Evolutionary conservation across 352 stramenopile species (phyloP).

Genomic region (Pythium volutum): DNA sequence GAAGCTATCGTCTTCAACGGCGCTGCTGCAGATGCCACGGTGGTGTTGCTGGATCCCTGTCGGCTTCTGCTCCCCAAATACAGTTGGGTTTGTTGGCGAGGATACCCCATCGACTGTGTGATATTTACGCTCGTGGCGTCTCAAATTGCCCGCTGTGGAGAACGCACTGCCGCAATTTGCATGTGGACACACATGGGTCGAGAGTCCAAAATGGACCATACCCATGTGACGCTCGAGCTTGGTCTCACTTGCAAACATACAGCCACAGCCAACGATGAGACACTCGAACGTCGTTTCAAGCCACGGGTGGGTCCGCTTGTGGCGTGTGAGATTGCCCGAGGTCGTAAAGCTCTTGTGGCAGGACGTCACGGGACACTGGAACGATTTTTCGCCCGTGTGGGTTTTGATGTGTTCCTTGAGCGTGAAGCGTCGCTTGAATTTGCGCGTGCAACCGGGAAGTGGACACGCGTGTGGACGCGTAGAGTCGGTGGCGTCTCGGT

Average conservation of each 20-base stretch:
- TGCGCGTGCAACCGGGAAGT: conserved; percentile 37
- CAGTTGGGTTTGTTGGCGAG: too few species aligned
- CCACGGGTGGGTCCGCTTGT: conserved; percentile 43
- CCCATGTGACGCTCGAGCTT: conserved; percentile 62
- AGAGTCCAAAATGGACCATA: conserved; percentile 69
- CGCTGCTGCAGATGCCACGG: too few species aligned
- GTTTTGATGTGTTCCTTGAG: conserved; percentile 76
- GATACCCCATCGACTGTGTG: not conserved
- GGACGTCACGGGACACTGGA: conserved; percentile 23
- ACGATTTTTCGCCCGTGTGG: conserved; percentile 67
- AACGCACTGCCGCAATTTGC: conserved; percentile 41
- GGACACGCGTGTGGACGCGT: conserved; percentile 32
- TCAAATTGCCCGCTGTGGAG: conserved; percentile 33
- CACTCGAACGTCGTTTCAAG: conserved; percentile 23
- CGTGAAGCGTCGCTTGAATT: conserved; percentile 70
- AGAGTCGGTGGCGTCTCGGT: not conserved
- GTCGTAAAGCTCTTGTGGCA: conserved; percentile 75
- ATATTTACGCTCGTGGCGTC: conserved; percentile 12
- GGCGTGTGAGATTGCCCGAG: conserved; percentile 67
- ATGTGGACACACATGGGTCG: conserved; percentile 33
- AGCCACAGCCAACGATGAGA: conserved; percentile 27
- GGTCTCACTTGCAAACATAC: conserved; percentile 58
- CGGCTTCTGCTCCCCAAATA: too few species aligned
- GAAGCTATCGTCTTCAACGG: too few species aligned
- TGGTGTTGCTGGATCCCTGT: not conserved